Evolutionary conservation across 83 land plant species (phyloP).

Genomic region (Diphasiastrum complanatum): DNA sequence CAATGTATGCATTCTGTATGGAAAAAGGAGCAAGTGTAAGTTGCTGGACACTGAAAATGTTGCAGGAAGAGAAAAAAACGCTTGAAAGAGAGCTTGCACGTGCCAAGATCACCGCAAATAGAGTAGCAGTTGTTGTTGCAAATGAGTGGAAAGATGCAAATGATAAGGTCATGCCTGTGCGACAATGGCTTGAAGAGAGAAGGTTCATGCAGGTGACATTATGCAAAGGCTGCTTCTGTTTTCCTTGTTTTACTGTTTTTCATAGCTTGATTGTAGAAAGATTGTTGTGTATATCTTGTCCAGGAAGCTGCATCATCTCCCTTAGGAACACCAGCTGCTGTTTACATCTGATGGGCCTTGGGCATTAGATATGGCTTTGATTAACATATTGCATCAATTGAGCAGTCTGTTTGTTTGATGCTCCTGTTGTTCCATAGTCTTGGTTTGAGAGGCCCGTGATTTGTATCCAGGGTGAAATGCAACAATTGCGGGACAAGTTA

Average conservation of each 20-base stretch:
- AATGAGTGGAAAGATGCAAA: slow-evolving; percentile 86
- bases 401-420: neutral
- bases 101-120: slow-evolving; percentile 56
- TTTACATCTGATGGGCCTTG: neutral
- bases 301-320: neutral
- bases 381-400: no score
- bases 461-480: slow-evolving; percentile 79
- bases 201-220: slow-evolving; percentile 53
- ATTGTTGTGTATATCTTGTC: neutral
- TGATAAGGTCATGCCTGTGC: slow-evolving; percentile 84
- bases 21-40: no score
- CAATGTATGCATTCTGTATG: slow-evolving; percentile 10
- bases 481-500: slow-evolving; percentile 62
- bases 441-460: neutral
- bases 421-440: neutral
- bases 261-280: neutral
- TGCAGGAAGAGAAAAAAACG: slow-evolving; percentile 67
- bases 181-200: slow-evolving; percentile 81
- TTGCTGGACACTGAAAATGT: neutral
- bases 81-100: slow-evolving; percentile 82
- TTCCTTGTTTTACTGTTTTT: neutral
- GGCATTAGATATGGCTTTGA: no score
- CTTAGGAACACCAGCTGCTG: neutral
- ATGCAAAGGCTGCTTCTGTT: neutral
- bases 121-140: slow-evolving; percentile 69